phyloP scores from a whole-genome alignment of 1,139 yeast genomes.

The Kodamaea plutei region DNA sequence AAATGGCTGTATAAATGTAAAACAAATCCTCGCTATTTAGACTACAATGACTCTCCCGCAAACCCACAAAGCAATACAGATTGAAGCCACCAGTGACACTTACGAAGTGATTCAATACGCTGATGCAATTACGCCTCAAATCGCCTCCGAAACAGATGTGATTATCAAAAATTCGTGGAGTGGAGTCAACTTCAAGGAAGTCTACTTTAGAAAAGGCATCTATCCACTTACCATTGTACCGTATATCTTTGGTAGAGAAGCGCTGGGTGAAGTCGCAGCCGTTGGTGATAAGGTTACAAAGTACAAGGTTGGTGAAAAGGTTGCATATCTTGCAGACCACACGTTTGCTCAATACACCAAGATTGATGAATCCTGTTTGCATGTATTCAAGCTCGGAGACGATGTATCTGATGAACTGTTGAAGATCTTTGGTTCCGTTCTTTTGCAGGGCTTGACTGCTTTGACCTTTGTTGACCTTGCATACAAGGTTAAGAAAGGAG shows the following conservation, averaged over 20 bases:
- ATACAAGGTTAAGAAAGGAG: conserved; percentile 62
- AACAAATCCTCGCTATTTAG: too few species aligned
- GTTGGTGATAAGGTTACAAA: conserved; percentile 58
- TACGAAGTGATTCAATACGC: conserved; percentile 39
- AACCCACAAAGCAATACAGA: conserved; percentile 55
- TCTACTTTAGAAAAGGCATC: conserved; percentile 74
- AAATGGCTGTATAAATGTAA: too few species aligned
- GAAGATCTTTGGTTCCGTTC: conserved; percentile 54
- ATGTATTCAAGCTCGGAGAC: conserved; percentile 47
- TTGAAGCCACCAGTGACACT: conserved; percentile 50
- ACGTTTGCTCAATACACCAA: conserved; percentile 75
- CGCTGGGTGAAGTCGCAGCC: conserved; percentile 68
- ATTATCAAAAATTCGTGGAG: conserved; percentile 68
- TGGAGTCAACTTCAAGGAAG: conserved; percentile 81
- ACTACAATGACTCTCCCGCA: conserved; percentile 41
- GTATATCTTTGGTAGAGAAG: conserved; percentile 75
- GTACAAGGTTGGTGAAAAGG: conserved; percentile 66
- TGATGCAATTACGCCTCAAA: conserved; percentile 56
- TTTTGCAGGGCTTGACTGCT: conserved; percentile 78
- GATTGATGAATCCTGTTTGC: conserved; percentile 25
- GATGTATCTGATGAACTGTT: conserved; percentile 43
- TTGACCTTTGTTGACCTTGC: conserved; percentile 65
- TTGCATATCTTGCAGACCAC: conserved; percentile 49
- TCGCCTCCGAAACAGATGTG: conserved; percentile 49
- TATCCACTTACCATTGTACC: conserved; percentile 58